Evolutionary conservation across 2,329 filamentous ascomycete genomes (phyloP), one percentile per base, ranked within the genome.

Genomic region (Fusarium globosum): DNA sequence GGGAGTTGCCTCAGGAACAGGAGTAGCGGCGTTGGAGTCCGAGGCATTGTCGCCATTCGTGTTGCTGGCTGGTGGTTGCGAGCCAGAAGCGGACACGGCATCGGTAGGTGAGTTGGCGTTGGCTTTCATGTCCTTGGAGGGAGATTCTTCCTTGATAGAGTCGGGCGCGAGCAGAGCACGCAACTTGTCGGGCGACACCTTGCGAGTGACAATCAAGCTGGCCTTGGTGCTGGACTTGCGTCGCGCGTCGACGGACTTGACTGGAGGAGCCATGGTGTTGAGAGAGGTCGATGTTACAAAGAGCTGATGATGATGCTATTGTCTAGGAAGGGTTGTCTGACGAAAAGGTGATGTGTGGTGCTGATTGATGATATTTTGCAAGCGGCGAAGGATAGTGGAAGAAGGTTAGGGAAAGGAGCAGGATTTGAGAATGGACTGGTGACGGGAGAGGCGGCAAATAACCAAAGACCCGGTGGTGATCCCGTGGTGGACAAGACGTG

Each of bases 11-110:
- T 84, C 86, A 45, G 87, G 82, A 28, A 84, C 86, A 20, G 90
- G 90, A 21, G 90, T 92, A 46, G 88, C 87, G 26, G 88, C 86
- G 73, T 86, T 89, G 30, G 90, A 91, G 76, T 90, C 88, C 71
- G 88, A 87, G 64, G 86, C 87, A 80, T 87, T 88, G 71, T 91
- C 89, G 63, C 84, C 85, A 75, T 86, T 87, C 36, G 86, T 85
- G 69, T 82, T 82, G 63, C 82, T 76, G 45, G 83, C 80, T 41
- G 62, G 53, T 41, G 76, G 74, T 62, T 76, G 74, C 15, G 76
- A 75, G 13, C 72, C 72, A 60, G 81, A 79, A 57, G 83, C 81
- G 64, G 82, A 79, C 49, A 83, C 79, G 15, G 83, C 81, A 51
- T 82, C 81, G 39, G 85, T 55, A 5, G 87, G 85, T 41, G 88